These are phyloP conservation scores for Pythium rishiriense DNA, from an alignment of 352 stramenopile genomes.

Conservation along the genomic window DNA sequence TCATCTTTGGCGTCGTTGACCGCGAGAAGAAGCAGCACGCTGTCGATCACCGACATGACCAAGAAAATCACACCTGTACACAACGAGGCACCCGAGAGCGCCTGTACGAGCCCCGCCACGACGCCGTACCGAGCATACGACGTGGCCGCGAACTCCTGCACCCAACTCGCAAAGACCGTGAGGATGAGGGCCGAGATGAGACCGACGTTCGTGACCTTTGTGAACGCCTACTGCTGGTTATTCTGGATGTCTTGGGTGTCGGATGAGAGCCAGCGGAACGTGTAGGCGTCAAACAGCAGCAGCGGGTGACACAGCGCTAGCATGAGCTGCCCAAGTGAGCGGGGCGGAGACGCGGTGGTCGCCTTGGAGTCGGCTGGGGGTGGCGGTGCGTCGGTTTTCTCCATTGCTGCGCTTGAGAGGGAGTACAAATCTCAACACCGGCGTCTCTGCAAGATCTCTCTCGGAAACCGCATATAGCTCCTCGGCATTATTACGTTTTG, in stretches of 20 bases:
- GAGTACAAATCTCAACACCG: neutral
- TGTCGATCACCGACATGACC: slow-evolving; percentile 36
- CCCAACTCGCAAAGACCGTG: slow-evolving; percentile 29
- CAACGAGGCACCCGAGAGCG: slow-evolving; percentile 19
- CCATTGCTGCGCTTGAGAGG: neutral
- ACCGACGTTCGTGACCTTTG: slow-evolving; percentile 34
- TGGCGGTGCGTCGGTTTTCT: neutral
- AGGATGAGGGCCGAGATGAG: slow-evolving; percentile 34
- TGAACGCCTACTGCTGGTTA: slow-evolving; percentile 32
- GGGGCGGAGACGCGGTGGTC: too few species aligned
- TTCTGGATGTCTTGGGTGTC: slow-evolving; percentile 31
- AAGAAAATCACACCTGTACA: slow-evolving; percentile 30
- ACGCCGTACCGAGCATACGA: slow-evolving; percentile 26
- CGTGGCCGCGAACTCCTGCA: slow-evolving; percentile 23
- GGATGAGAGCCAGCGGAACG: slow-evolving; percentile 37
- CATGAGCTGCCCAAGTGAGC: neutral
- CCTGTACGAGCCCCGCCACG: slow-evolving; percentile 10
- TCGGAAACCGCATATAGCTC: too few species aligned
- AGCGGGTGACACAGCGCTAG: slow-evolving; percentile 27
- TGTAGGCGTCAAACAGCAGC: slow-evolving; percentile 36
- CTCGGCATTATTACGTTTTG: neutral
- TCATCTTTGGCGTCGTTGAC: slow-evolving; percentile 30
- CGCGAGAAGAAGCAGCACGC: slow-evolving; percentile 18
- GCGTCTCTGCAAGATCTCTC: too few species aligned
- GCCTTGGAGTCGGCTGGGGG: too few species aligned